Conservation (phyloP, 1,284 basidiomycete species). For the Phylloporus sp. region DNA sequence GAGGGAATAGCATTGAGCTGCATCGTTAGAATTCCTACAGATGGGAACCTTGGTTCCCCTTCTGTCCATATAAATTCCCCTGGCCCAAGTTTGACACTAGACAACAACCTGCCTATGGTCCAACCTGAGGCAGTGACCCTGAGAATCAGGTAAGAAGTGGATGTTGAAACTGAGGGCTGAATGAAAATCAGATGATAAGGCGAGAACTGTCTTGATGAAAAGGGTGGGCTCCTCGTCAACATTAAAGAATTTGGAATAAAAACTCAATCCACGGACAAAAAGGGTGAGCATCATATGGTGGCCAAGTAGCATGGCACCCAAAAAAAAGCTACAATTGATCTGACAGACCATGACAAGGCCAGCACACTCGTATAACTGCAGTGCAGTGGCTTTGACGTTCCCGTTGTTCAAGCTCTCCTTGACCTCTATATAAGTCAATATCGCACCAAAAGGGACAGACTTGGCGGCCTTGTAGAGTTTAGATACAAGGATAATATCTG, state of each 20-base stretch:
- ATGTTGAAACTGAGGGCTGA: not conserved
- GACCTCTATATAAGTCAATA: not conserved
- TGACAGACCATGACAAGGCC: not conserved
- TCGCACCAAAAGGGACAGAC: not conserved
- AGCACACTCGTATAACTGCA: not conserved
- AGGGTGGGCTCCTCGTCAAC: not conserved
- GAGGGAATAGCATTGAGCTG: not conserved
- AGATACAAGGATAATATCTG: not conserved
- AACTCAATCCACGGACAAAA: not conserved
- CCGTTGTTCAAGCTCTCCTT: not conserved
- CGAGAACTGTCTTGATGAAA: not conserved
- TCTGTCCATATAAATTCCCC: not conserved
- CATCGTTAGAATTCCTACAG: not conserved
- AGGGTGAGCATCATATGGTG: not conserved
- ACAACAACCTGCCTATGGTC: not conserved
- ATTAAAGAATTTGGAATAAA: not conserved
- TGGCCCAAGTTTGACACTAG: not conserved
- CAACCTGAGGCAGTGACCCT: not conserved
- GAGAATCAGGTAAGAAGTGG: not conserved
- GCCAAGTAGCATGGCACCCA: not conserved
- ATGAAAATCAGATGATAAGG: not conserved
- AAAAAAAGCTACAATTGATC: not conserved
- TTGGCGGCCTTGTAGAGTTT: not conserved
- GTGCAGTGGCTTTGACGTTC: not conserved
- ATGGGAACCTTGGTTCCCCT: not conserved